A percentile compares a stretch with the other conserved stretches of the same genome.
These are phyloP conservation scores for Cercospora sesami DNA, from an alignment of 2,329 filamentous ascomycete genomes.

Conservation along the genomic window DNA sequence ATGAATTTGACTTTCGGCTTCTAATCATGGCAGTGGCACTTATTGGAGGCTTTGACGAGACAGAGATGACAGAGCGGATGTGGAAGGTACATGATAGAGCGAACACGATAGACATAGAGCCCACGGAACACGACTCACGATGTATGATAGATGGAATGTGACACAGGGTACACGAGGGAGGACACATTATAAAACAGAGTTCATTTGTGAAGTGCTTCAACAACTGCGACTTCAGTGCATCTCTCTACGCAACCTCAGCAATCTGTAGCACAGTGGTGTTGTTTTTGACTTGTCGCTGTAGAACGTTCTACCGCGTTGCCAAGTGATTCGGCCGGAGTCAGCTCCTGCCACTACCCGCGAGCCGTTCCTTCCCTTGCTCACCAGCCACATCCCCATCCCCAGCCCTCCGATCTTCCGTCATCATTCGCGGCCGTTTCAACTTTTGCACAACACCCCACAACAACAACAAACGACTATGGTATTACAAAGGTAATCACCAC, in stretches of 20 bases:
- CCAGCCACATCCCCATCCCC: slow-evolving; percentile 3
- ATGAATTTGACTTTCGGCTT: background rate
- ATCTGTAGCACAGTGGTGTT: background rate
- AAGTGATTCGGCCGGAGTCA: background rate
- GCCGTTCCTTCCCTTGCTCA: background rate
- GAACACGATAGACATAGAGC: background rate
- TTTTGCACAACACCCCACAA: background rate
- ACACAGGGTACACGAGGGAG: no score
- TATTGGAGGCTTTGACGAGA: background rate
- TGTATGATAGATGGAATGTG: background rate
- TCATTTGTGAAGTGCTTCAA: no score
- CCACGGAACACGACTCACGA: background rate
- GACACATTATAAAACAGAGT: no score
- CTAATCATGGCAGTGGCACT: background rate
- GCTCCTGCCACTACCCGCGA: background rate
- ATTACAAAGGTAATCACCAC: background rate
- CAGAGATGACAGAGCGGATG: background rate
- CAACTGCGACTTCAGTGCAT: no score
- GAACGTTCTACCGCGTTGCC: background rate
- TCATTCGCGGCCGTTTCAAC: background rate
- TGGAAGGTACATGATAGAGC: background rate
- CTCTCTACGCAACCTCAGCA: no score
- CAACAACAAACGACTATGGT: background rate
- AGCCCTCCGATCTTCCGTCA: background rate
- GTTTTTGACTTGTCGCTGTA: background rate